Base-by-base conservation (phyloP, 345 rosid genomes). In the Hypericum androsaemum region DNA sequence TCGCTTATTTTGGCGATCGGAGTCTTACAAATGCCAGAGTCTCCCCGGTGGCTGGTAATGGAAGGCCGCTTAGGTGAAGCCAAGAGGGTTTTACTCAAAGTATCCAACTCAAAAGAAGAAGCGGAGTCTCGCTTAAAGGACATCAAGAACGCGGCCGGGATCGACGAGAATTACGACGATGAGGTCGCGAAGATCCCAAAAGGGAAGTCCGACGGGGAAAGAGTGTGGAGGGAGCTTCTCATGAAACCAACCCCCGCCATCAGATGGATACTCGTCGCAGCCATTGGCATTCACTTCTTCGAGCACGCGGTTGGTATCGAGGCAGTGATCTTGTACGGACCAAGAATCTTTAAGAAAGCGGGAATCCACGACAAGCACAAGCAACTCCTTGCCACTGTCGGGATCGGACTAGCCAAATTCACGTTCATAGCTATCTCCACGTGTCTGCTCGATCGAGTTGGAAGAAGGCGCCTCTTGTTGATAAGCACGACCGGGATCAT, bases 281-380 rank as follows among this genome's bases (percentile, higher is more conserved):
- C 86, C 0, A 11, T 86, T 0, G 94, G 96, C 3, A 75, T 89
- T 59, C 96, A 82, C 55, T 86, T 89, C 73, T 86, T 83, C 37
- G 83, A 86, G 69, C 96, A 89, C n/a, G 82, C 88, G 0, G 74
- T 77, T 0, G 97, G 94, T 0, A 75, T 86, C 5, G 88, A 86
- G 45, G 95, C 94, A 0, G 82, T 89, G 0, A 59, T 83, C 0
- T 37, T 89, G 37, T 89, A 86, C 39, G 65, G 95, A 11, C 94
- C 95, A 1, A 59, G 79, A 38, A 86, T 86, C 8, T 86, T 86
- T 69, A 65, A 73, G 41, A 68, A 77, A 70, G 96, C 90, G 0
- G 87, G 96, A 0, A 66, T 86, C 3, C 38, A 32, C 0, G 50
- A 43, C 28, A 77, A 83, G 58, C 64, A 67, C 32, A 84, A 76